Conservation (phyloP, 208 protist species). For the Leishmania tropica region DNA sequence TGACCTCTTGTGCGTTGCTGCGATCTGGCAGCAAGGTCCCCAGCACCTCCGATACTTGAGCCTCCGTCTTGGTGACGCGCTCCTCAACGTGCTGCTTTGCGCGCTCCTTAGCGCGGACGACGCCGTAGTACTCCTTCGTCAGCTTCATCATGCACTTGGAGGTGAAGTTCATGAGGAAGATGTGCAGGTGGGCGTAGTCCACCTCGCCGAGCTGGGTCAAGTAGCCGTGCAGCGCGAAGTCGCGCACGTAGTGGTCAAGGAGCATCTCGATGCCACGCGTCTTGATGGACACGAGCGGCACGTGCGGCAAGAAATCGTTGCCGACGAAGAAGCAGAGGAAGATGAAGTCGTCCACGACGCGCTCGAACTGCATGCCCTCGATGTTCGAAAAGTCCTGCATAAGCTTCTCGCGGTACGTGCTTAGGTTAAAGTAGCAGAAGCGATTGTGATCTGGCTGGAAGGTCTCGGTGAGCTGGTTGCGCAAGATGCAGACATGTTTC, state of each 20-base stretch:
- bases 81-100: conserved; percentile 82
- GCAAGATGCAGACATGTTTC: conserved; percentile 96
- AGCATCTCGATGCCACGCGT: conserved; percentile 96
- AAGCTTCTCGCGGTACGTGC: conserved; percentile 73
- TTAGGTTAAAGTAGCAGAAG: conserved; percentile 92
- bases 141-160: conserved; percentile 52
- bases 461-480: conserved; percentile 96
- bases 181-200: conserved; percentile 56
- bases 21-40: conserved; percentile 25
- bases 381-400: conserved; percentile 82
- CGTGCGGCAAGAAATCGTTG: conserved; percentile 99
- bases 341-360: conserved; percentile 99
- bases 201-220: conserved; percentile 88
- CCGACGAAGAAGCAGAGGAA: conserved; percentile 99
- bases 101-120: conserved; percentile 60
- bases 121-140: conserved; percentile 63
- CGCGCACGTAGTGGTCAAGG: conserved; percentile 85
- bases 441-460: conserved; percentile 73
- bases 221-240: conserved; percentile 77
- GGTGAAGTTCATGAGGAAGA: conserved; percentile 73
- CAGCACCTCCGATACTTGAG: conserved; percentile 35
- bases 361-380: conserved; percentile 93
- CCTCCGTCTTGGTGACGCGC: conserved; percentile 53
- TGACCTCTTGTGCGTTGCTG: conserved; percentile 65
- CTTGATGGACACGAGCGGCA: conserved; percentile 98